Base-by-base conservation (phyloP, 768 basidiomycete genomes). In the Auricularia sp. region DNA sequence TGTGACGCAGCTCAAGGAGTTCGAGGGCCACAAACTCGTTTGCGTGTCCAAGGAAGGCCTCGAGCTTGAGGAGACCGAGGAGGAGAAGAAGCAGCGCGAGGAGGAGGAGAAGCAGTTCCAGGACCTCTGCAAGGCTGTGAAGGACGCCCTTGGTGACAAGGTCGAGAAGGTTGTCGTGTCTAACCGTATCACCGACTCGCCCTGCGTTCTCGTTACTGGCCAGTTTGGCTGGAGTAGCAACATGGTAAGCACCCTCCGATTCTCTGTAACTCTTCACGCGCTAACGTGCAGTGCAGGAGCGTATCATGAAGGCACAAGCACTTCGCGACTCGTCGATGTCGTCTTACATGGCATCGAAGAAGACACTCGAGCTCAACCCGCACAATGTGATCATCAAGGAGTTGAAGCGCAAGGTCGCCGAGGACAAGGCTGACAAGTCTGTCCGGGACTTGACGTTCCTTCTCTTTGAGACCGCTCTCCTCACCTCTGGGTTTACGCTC, bases 181-280 rank as follows among this genome's bases (percentile, higher is more conserved):
- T 58, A 98, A 96, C 86, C 93, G 96, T 78, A 96, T 99, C 81
- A 83, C 86, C 71, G 94, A 96, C 78, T 97, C 94, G 21, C 95
- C 94, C 67, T 98, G 89, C 76, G 96, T 97, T 56, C 88, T 96
- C 72, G 94, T 98, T 74, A 98, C 97, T 66, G 96, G 96, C 65
- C 95, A 98, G 77, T 99, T 98, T 78, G 97, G 96, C 64, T 99
- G 96, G 96, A 97, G 94, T 34, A 94, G 95, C 64, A 98, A 98
- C 84, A 98, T 98, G 96, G 90, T 87, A 68, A 58, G 82, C 76
- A 35, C 29, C 42, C 34, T 67, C 16, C 64, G 35, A 54, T 3
- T 7, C 24, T 62, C 14, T 51, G 21, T 14, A 33, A 37, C 62
- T 24, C 24, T 37, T 54, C 14, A 24, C 39, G 1, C 70, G 11